Base-by-base conservation (phyloP, 2,329 filamentous ascomycete species). In the Thyridium curvatum region DNA sequence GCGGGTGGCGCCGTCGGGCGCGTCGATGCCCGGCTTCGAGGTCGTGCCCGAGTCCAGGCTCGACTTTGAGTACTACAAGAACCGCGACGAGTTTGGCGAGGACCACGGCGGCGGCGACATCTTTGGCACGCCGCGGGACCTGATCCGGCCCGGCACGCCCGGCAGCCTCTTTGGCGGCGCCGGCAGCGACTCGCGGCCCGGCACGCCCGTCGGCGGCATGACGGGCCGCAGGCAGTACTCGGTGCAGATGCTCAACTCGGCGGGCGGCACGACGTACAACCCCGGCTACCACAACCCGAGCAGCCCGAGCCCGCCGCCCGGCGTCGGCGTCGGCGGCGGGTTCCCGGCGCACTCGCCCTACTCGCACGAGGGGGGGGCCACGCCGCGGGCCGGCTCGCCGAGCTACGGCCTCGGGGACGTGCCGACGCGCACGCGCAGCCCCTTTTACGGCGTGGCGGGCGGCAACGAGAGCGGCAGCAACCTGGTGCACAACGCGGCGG, bases 11-110 rank as follows among this genome's bases (percentile, higher is more conserved):
- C 32, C 45, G 8, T 47, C 53, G 12, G 52, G 33, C 4, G 32
- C 28, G 6, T 34, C 39, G 1, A 48, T 84, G 5, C 79, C 83
- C 0, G 87, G 88, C 0, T 96, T 96, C 59, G 91, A 97, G 61
- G 80, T 94, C 41, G 90, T 97, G 0, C 81, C 86, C 0, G 91
- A 97, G 52, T 76, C 76, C 39, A 80, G 88, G 35, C 82, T 95
- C 60, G 89, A 95, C 58, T 95, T 94, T 56, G 82, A 88, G 44
- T 91, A 88, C 63, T 97, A 82, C 71, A 96, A 94, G 62, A 84
- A 95, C 59, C 75, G 88, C 2, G 77, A 86, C 3, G 91, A 96
- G 50, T 96, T 97, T 62, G 80, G 81, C 2, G 83, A 89, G 10
- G 86, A 93, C 39, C 84, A 89, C 48, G 88, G 88, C n/a, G 89